These are phyloP conservation scores for Capsicum rhomboideum DNA, from an alignment of 257 asterid genomes.

Conservation along the genomic window DNA sequence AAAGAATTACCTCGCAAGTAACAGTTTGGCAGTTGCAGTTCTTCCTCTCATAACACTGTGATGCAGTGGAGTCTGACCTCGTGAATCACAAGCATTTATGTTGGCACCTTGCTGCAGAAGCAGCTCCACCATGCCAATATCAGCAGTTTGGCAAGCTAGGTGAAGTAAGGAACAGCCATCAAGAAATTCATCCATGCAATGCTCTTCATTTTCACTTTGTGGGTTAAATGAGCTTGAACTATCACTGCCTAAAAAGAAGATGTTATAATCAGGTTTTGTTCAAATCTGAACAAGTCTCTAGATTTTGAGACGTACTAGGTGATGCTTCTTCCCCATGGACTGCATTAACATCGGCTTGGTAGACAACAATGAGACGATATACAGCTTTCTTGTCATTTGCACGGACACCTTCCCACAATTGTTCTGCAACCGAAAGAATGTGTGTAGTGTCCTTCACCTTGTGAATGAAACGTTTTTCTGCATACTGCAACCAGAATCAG, in stretches of 20 bases:
- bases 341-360: conserved; percentile 63
- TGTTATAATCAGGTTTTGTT: conserved; percentile 17
- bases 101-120: conserved; percentile 84
- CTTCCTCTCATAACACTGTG: conserved; percentile 67
- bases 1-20: conserved; percentile 54
- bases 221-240: conserved; percentile 27
- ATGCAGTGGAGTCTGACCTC: conserved; percentile 79
- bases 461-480: conserved; percentile 61
- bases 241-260: conserved; percentile 28
- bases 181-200: conserved; percentile 24
- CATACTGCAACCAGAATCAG: conserved; percentile 45
- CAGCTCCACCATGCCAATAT: conserved; percentile 83
- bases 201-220: conserved; percentile 28
- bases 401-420: conserved; percentile 74
- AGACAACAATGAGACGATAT: conserved; percentile 66
- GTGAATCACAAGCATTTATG: conserved; percentile 47
- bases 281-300: conserved; percentile 12
- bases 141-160: conserved; percentile 88
- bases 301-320: conserved; percentile 22
- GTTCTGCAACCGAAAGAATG: conserved; percentile 59
- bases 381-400: conserved; percentile 68
- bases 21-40: conserved; percentile 48
- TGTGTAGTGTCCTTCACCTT: conserved; percentile 39
- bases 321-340: conserved; percentile 47
- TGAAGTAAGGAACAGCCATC: conserved; percentile 83